These are phyloP conservation scores for Dichomitus squalens DNA, from an alignment of 1,284 basidiomycete genomes.

Conservation along the genomic window DNA sequence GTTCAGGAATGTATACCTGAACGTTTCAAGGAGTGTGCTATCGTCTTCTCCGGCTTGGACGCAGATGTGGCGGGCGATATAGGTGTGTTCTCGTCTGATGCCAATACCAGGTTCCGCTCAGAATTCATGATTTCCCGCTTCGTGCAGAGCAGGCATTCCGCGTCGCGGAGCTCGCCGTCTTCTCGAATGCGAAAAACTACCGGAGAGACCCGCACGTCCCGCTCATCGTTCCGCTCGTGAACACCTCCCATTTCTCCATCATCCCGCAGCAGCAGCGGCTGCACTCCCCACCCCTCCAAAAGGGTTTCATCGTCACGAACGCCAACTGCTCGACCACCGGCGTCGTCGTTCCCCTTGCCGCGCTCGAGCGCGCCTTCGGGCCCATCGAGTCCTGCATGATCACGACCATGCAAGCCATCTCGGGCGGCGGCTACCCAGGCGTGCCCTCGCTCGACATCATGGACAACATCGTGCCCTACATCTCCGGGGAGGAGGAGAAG, in stretches of 20 bases:
- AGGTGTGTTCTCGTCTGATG: constrained; percentile 56
- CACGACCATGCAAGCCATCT: constrained; percentile 98
- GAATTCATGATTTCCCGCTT: not conserved
- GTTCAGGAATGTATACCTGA: constrained; percentile 83
- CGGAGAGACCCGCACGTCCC: constrained; percentile 94
- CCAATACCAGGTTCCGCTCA: not conserved
- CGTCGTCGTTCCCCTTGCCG: constrained; percentile 89
- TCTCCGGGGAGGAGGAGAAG: constrained; percentile 97
- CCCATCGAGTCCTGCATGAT: constrained; percentile 90
- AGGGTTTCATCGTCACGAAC: constrained; percentile 97
- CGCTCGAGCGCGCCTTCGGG: constrained; percentile 92
- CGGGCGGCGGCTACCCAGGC: constrained; percentile 96
- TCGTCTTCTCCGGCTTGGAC: constrained; percentile 96
- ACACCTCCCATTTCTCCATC: constrained; percentile 86
- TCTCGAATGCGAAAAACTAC: constrained; percentile 98
- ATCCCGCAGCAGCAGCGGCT: constrained; percentile 80
- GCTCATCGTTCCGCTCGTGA: constrained; percentile 96
- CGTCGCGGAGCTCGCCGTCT: constrained; percentile 87
- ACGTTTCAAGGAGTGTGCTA: constrained; percentile 80
- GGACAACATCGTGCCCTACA: constrained; percentile 97
- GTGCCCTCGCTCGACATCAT: constrained; percentile 90
- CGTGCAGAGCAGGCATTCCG: constrained; percentile 84
- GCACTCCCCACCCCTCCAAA: constrained; percentile 72
- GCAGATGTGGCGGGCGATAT: constrained; percentile 94
- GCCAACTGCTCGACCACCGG: constrained; percentile 99